Evolutionary conservation across 2,329 filamentous ascomycete genomes (phyloP).

Genomic region (Alternaria novae-zelandiae): DNA sequence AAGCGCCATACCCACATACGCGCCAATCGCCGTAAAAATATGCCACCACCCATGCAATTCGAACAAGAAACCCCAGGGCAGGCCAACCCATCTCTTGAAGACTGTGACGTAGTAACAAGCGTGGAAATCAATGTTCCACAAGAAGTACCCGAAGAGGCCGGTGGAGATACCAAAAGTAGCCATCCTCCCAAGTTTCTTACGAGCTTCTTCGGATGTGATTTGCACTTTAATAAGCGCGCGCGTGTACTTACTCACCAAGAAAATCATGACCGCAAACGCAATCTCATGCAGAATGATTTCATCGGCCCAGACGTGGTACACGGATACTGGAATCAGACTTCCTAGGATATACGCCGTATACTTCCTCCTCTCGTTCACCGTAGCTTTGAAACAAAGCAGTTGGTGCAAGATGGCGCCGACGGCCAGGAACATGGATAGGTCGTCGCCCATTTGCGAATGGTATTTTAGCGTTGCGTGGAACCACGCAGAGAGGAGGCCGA

Average conservation of each 20-base stretch:
- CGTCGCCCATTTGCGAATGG: conserved; percentile 60
- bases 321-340: conserved; percentile 39
- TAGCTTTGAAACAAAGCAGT: conserved; percentile 52
- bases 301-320: conserved; percentile 47
- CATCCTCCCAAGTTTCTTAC: conserved; percentile 30
- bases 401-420: conserved; percentile 61
- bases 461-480: conserved; percentile 56
- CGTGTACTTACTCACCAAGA: conserved; percentile 44
- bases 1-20: conserved; percentile 51
- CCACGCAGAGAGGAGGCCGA: conserved; percentile 51
- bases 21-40: conserved; percentile 63
- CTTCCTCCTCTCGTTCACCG: conserved; percentile 28
- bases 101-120: conserved; percentile 58
- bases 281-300: conserved; percentile 50
- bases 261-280: conserved; percentile 51
- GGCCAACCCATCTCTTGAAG: conserved; percentile 55
- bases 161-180: conserved; percentile 46
- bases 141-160: conserved; percentile 57
- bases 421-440: conserved; percentile 65
- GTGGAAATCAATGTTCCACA: conserved; percentile 66
- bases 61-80: conserved; percentile 63
- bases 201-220: conserved; percentile 29
- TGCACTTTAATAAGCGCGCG: conserved; percentile 35
- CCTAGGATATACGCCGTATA: conserved; percentile 37
- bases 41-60: conserved; percentile 72